Evolutionary conservation across 768 basidiomycete genomes (phyloP), one percentile per base, ranked within the genome.

Genomic region (Lactarius pseudohatsudake): DNA sequence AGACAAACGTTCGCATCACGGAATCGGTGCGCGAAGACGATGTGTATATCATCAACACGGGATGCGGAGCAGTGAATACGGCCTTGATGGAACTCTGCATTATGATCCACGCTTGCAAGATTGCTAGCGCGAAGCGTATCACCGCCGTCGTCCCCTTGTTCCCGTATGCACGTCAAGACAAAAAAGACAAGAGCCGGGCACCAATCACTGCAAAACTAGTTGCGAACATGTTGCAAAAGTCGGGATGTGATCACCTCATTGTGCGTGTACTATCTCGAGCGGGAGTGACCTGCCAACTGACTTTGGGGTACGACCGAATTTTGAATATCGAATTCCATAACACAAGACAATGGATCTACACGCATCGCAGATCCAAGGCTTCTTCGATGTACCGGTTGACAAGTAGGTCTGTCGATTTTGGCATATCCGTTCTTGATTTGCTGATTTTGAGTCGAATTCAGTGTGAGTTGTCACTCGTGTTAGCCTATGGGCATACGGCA

Each of bases 331-430:
- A 60, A 45, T 57, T 47, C 38, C 32, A 56, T 56, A 58, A 95
- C 92, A 97, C 96, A 20, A 96, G 94, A 98, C 96, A 10, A 97
- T 98, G 94, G 97, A 99, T 79, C 81, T 98, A 66, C 96, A 99
- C 75, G 97, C 97, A 38, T 96, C 94, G 2, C 97, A 99, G 75
- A 98, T 99, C 69, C 97, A 99, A 79, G 97, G 97, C 7, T 99
- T 99, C 81, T 99, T 99, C 77, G 96, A 98, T 77, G 96, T 98
- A 54, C 97, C 97, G 9, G 96, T 98, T 73, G 97, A 99, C 84
- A 98, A 99, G 94, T 96, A 76, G 85, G 94, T 86, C 2, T 10
- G 47, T 65, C 41, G 64, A 62, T 73, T 47, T 67, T 66, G 53
- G 59, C 60, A 22, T 45, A 60, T 62, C 26, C 57, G 57, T 34